phyloP scores from a whole-genome alignment of 768 basidiomycete genomes.

The Candolleomyces eurysporus region DNA sequence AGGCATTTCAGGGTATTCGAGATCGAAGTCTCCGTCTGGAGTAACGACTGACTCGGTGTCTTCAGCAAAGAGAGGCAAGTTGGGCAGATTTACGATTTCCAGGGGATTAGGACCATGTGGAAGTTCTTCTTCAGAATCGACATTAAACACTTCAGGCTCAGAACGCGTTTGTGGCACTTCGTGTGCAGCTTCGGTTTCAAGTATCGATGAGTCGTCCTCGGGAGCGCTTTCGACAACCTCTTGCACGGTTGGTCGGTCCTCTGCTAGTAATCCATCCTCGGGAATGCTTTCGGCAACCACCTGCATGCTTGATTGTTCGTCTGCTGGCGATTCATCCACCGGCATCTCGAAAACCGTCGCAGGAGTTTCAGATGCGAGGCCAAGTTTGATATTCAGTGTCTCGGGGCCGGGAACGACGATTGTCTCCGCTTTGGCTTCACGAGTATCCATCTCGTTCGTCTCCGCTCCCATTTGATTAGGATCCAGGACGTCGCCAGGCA shows the following conservation, averaged over 20 bases:
- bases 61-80: too few species aligned
- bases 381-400: neutral
- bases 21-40: slow-evolving; percentile 19
- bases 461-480: slow-evolving; percentile 26
- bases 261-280: too few species aligned
- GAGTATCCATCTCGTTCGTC: neutral
- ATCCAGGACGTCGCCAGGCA: slow-evolving; percentile 9
- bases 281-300: too few species aligned
- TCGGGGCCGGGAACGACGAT: slow-evolving; percentile 4
- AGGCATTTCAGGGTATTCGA: neutral
- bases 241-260: too few species aligned
- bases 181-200: neutral
- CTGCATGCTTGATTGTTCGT: too few species aligned
- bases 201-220: neutral
- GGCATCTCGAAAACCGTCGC: too few species aligned
- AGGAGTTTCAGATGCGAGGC: neutral
- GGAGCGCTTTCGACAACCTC: too few species aligned
- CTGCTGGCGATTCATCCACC: too few species aligned
- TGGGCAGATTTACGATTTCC: too few species aligned
- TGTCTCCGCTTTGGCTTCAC: slow-evolving; percentile 1
- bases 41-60: neutral
- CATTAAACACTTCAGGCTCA: neutral
- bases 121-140: neutral
- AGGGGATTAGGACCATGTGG: neutral
- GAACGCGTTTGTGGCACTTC: neutral